Base-by-base conservation (phyloP, 179 eudicot genomes). In the Silene noctiflora region DNA sequence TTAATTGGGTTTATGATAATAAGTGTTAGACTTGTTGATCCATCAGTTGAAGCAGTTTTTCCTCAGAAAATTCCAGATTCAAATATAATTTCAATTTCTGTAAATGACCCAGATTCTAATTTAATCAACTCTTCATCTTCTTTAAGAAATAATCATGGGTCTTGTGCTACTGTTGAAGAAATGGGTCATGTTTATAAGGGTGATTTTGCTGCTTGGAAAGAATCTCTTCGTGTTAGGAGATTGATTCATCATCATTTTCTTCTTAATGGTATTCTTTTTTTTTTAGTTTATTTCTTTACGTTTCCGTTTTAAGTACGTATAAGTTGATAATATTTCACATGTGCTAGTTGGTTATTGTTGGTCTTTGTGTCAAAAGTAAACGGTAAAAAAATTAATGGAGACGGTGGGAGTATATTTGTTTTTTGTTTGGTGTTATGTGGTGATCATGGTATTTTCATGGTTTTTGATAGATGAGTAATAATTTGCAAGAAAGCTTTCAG, bases 81-180 rank as follows among this genome's bases (percentile, higher is more conserved):
- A 3, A 62, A 66, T 21, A 24, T 78, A 16, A 82, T 76, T 1
- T 78, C 85, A 0, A 72, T 80, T 77, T 74, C 83, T 77, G 75
- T 60, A 2, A 51, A 66, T 67, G 14, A 75, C 72, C 77, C 67
- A 65, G 76, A 80, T 0, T 7, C 8, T 7, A 39, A 39, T 62
- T 17, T 61, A 0, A 66, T 14, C 17, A 60, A 55, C 6, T 65
- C 62, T 13, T 70, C 42, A 0, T 35, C 8, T 4, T 39, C 46
- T 39, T 39, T 39, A 1, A 7, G 10, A 33, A 72, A 70, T 31
- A 71, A n/a, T 25, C 63, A 55, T 55, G 63, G 46, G 60, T 73
- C 86, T 1, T 88, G 91, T 69, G 89, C 91, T 16, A 82, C 87
- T 58, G 91, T 83, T 81, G 89, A 87, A 69, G 82, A 86, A 61